These are phyloP conservation scores for Casuarina cunninghamiana DNA, from an alignment of 306 rosid species.

Conservation along the genomic window DNA sequence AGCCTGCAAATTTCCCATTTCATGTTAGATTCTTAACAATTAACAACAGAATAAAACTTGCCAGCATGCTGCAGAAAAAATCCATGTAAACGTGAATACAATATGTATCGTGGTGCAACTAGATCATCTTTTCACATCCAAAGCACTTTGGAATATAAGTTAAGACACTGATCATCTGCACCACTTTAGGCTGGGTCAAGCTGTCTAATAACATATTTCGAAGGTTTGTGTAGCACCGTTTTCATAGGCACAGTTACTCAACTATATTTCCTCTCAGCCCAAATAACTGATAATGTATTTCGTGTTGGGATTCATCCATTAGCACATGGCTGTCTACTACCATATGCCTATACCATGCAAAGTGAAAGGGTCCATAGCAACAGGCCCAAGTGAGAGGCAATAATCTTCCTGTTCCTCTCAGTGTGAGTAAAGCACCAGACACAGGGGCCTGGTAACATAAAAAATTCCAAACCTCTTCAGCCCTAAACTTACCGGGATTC, in stretches of 20 bases:
- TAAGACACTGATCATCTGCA: neutral
- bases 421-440: neutral
- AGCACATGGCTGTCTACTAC: neutral
- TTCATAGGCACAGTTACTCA: neutral
- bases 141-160: neutral
- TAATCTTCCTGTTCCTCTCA: neutral
- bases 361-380: neutral
- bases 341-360: neutral
- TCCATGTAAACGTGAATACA: neutral
- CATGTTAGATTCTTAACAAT: slow-evolving; percentile 1
- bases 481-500: neutral
- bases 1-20: slow-evolving; percentile 44
- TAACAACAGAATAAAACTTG: neutral
- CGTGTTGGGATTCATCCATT: neutral
- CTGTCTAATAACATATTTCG: neutral
- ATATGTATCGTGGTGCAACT: neutral
- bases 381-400: slow-evolving; percentile 8
- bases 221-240: neutral
- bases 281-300: neutral
- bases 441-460: neutral
- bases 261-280: slow-evolving; percentile 1
- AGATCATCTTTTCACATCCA: neutral
- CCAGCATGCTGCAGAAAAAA: neutral
- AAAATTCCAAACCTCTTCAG: neutral
- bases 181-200: neutral